A percentile compares a stretch with the other conserved stretches of the same genome.
Conservation (phyloP, 2,329 filamentous ascomycete species). For the Paradendryphiella salina region DNA sequence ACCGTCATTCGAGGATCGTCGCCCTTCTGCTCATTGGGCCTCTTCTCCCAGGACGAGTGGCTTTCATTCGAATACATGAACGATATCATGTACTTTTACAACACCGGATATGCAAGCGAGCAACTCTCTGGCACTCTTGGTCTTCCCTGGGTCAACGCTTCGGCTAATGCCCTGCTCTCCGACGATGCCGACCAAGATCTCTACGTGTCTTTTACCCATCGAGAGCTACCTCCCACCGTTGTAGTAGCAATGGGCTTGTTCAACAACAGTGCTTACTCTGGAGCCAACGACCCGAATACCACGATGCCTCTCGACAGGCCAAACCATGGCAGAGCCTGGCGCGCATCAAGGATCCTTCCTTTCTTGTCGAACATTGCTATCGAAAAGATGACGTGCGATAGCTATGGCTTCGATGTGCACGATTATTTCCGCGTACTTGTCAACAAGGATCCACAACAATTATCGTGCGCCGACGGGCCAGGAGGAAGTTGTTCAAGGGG, state of each 20-base stretch:
- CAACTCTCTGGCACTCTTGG: slow-evolving; percentile 61
- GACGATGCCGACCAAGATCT: slow-evolving; percentile 59
- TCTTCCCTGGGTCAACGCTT: slow-evolving; percentile 68
- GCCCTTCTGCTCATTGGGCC: slow-evolving; percentile 62
- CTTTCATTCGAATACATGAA: slow-evolving; percentile 68
- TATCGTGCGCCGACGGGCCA: slow-evolving; percentile 56
- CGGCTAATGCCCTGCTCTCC: slow-evolving; percentile 56
- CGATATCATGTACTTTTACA: slow-evolving; percentile 67
- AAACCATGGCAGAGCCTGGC: slow-evolving; percentile 67
- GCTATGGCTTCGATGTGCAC: slow-evolving; percentile 56
- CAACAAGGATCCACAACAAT: slow-evolving; percentile 55
- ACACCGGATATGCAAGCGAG: slow-evolving; percentile 64
- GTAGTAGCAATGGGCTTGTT: slow-evolving; percentile 69
- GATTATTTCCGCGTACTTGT: slow-evolving; percentile 59
- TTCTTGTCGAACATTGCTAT: slow-evolving; percentile 69
- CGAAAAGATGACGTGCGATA: slow-evolving; percentile 66
- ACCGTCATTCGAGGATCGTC: slow-evolving; percentile 65
- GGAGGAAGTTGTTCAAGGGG: slow-evolving; percentile 55
- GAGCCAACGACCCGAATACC: slow-evolving; percentile 59
- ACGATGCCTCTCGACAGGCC: slow-evolving; percentile 67
- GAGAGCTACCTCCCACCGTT: slow-evolving; percentile 68
- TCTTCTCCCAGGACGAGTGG: slow-evolving; percentile 66
- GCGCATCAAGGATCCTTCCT: slow-evolving; percentile 64
- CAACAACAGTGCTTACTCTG: slow-evolving; percentile 65
- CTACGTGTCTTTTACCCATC: slow-evolving; percentile 70